A percentile compares a stretch with the other conserved stretches of the same genome.
phyloP scores from a whole-genome alignment of 2,329 filamentous ascomycete species.

The Furcasterigmium sp. region DNA sequence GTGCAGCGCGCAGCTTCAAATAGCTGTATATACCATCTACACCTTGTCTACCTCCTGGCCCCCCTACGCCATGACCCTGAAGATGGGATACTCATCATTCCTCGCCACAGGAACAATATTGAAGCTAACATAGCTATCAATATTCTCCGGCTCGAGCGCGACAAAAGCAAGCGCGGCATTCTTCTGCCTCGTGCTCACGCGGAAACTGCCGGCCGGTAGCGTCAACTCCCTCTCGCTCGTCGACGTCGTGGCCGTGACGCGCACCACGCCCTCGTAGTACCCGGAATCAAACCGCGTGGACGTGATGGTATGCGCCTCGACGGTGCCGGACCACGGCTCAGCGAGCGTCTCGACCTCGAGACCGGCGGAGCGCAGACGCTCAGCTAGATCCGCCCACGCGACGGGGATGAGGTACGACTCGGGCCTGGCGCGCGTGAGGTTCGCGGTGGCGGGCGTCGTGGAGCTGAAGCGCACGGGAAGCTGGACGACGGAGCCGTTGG shows the following conservation, averaged over 20 bases:
- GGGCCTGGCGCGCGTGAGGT: slow-evolving; percentile 18
- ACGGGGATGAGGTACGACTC: slow-evolving; percentile 21
- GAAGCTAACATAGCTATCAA: slow-evolving; percentile 19
- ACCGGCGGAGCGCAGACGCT: slow-evolving; percentile 15
- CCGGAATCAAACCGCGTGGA: slow-evolving; percentile 8
- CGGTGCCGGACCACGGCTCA: slow-evolving; percentile 14
- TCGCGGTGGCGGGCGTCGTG: slow-evolving; percentile 17
- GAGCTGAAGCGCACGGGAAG: slow-evolving; percentile 15
- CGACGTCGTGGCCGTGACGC: slow-evolving; percentile 17
- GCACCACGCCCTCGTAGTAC: slow-evolving; percentile 17
- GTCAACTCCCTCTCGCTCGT: slow-evolving; percentile 10
- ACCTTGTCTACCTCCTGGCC: too few species aligned
- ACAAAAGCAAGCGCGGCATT: slow-evolving; percentile 20
- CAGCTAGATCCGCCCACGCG: slow-evolving; percentile 17
- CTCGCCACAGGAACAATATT: slow-evolving; percentile 16
- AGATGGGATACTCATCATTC: slow-evolving; percentile 22
- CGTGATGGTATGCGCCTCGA: slow-evolving; percentile 16
- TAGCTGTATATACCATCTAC: neutral
- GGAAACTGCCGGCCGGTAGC: slow-evolving; percentile 19
- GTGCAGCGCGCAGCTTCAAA: too few species aligned
- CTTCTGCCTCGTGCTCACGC: slow-evolving; percentile 17
- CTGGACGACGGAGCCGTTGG: slow-evolving; percentile 17
- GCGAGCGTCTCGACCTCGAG: slow-evolving; percentile 16
- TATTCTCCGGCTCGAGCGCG: slow-evolving; percentile 21
- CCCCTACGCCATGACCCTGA: slow-evolving; percentile 9